A percentile compares a stretch with the other conserved stretches of the same genome.
phyloP scores from a whole-genome alignment of 2,329 filamentous ascomycete genomes.

The Lasiodiplodia theobromae region DNA sequence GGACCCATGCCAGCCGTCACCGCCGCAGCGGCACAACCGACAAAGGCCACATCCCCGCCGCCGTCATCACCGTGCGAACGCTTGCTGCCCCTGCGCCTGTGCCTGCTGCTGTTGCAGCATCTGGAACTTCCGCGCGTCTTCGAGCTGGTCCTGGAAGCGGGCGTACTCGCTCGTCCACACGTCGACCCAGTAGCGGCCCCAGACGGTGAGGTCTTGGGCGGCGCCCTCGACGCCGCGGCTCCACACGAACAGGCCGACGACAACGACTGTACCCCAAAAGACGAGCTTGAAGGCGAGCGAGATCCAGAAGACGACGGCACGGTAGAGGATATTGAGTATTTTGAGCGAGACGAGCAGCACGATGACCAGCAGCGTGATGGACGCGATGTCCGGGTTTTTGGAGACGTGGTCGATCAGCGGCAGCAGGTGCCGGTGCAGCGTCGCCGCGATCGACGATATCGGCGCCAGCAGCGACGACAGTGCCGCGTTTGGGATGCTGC shows the following conservation, averaged over 20 bases:
- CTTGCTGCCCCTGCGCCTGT: not conserved
- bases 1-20: not conserved
- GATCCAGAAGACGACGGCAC: constrained; percentile 79
- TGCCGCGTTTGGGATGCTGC: not conserved
- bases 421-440: constrained; percentile 40
- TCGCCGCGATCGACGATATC: not conserved
- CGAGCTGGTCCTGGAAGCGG: constrained; percentile 21
- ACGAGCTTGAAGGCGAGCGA: constrained; percentile 67
- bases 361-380: constrained; percentile 64
- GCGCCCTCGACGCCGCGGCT: constrained; percentile 70
- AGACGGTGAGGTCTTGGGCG: constrained; percentile 60
- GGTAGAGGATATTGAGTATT: constrained; percentile 72
- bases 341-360: constrained; percentile 69
- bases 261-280: constrained; percentile 69
- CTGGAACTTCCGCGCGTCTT: constrained; percentile 15
- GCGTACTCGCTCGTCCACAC: constrained; percentile 27
- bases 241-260: constrained; percentile 64
- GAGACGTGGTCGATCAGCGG: constrained; percentile 42
- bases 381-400: constrained; percentile 54
- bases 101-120: constrained; percentile 10
- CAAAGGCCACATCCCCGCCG: not conserved
- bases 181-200: constrained; percentile 15
- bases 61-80: constrained; percentile 4
- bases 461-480: not conserved
- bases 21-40: not conserved